A percentile compares a stretch with the other conserved stretches of the same genome.
phyloP scores from a whole-genome alignment of 1,139 yeast genomes.

The Nakaseomyces glabratus region DNA sequence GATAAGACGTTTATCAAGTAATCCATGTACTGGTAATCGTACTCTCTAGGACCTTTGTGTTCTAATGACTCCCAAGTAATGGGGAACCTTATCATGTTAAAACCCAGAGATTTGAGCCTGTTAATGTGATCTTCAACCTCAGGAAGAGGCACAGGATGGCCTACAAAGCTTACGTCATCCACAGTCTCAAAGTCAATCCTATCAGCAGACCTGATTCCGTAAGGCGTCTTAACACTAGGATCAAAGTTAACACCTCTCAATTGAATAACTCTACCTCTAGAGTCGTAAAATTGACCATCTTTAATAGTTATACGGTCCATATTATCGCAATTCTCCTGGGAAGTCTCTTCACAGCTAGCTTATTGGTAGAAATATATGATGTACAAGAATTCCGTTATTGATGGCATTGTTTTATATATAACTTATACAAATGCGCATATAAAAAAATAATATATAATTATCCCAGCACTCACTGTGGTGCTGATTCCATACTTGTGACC shows the following conservation, averaged over 20 bases:
- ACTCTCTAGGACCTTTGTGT: conserved; percentile 76
- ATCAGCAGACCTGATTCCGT: conserved; percentile 41
- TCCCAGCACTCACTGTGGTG: too few relatives aligned
- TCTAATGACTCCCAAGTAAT: conserved; percentile 92
- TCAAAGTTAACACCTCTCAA: conserved; percentile 81
- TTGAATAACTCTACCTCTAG: conserved; percentile 47
- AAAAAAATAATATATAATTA: too few relatives aligned
- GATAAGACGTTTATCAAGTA: conserved; percentile 57
- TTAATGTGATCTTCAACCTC: conserved; percentile 63
- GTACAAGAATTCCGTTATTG: too few relatives aligned
- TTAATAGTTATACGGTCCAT: conserved; percentile 10
- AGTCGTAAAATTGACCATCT: conserved; percentile 54
- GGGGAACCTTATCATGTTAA: conserved; percentile 65
- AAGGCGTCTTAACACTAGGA: conserved; percentile 66
- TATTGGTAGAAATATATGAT: too few relatives aligned
- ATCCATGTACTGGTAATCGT: conserved; percentile 69
- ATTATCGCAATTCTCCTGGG: too few relatives aligned
- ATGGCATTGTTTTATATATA: too few relatives aligned
- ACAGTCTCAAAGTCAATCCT: conserved; percentile 52
- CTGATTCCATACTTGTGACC: too few relatives aligned
- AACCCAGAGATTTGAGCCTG: conserved; percentile 73
- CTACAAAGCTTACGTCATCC: conserved; percentile 66
- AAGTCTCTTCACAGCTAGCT: too few relatives aligned
- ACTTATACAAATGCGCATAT: too few relatives aligned
- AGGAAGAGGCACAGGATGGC: conserved; percentile 67